Percentiles rank a stretch among this genome's conserved stretches.
Evolutionary conservation across 176 grass and related monocot genomes (phyloP).

Genomic region (Puya raimondii): DNA sequence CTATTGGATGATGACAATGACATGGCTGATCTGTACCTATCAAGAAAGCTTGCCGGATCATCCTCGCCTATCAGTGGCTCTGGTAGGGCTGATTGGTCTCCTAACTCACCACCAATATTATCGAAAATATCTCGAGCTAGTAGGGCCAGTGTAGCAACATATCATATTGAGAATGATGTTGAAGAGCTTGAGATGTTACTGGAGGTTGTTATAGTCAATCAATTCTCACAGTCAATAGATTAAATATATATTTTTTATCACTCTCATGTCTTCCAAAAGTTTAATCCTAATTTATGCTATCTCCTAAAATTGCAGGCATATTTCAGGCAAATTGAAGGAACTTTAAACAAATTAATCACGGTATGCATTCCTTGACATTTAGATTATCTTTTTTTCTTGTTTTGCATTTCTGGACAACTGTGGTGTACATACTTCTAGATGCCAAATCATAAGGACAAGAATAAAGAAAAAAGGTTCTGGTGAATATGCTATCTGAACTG

Average conservation of each 20-base stretch:
- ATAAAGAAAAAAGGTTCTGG: too few species aligned
- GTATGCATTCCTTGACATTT: slow-evolving; percentile 4
- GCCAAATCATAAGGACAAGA: too few species aligned
- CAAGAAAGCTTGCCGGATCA: slow-evolving; percentile 11
- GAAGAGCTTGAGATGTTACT: slow-evolving; percentile 25
- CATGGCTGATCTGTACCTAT: slow-evolving; percentile 18
- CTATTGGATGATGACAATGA: slow-evolving; percentile 24
- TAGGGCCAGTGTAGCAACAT: slow-evolving; percentile 7
- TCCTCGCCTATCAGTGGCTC: not conserved
- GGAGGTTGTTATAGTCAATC: slow-evolving; percentile 14
- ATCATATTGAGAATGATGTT: slow-evolving; percentile 17
- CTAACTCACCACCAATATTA: not conserved
- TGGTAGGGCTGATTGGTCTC: not conserved
- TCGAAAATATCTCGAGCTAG: slow-evolving; percentile 13
- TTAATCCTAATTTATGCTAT: not conserved
- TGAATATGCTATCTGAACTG: too few species aligned
- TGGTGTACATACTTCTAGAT: too few species aligned
- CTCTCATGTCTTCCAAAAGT: not conserved
- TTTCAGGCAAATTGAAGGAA: slow-evolving; percentile 15
- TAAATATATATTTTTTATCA: not conserved
- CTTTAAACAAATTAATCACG: slow-evolving; percentile 22
- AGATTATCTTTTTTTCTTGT: not conserved
- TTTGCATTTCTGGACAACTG: too few species aligned
- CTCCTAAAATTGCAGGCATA: slow-evolving; percentile 10
- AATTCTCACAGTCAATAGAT: too few species aligned